Evolutionary conservation across 345 rosid species (phyloP).

Genomic region (Trapa incisa): DNA sequence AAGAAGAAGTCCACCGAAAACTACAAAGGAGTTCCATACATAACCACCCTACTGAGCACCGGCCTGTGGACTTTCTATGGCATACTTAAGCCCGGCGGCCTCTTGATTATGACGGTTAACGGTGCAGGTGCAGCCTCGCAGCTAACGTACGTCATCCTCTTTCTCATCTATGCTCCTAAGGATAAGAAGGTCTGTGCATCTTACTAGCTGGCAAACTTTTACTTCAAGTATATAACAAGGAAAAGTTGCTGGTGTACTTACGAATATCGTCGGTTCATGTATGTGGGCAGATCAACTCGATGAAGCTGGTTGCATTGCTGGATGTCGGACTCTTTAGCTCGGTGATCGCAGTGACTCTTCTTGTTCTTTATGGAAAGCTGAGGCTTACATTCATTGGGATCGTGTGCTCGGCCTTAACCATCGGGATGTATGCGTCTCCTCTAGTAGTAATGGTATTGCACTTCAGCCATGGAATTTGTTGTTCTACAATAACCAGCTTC

Average conservation of each 20-base stretch:
- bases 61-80: slow-evolving; percentile 60
- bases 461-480: background rate
- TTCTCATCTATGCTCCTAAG: slow-evolving; percentile 32
- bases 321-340: slow-evolving; percentile 38
- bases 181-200: slow-evolving; percentile 27
- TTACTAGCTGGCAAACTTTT: background rate
- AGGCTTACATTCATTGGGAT: slow-evolving; percentile 36
- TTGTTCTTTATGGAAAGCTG: slow-evolving; percentile 26
- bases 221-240: background rate
- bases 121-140: slow-evolving; percentile 37
- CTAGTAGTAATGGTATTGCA: slow-evolving; percentile 31
- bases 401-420: slow-evolving; percentile 31
- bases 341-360: slow-evolving; percentile 29
- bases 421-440: slow-evolving; percentile 58
- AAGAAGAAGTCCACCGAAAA: slow-evolving; percentile 45
- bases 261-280: background rate
- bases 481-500: background rate
- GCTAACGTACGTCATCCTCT: slow-evolving; percentile 31
- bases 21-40: slow-evolving; percentile 43
- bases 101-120: slow-evolving; percentile 39
- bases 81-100: slow-evolving; percentile 35
- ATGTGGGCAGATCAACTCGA: slow-evolving; percentile 25
- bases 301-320: slow-evolving; percentile 25
- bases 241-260: background rate
- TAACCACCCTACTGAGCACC: slow-evolving; percentile 45